Evolutionary conservation across 345 rosid genomes (phyloP).

Genomic region (Eucalyptus pauciflora): DNA sequence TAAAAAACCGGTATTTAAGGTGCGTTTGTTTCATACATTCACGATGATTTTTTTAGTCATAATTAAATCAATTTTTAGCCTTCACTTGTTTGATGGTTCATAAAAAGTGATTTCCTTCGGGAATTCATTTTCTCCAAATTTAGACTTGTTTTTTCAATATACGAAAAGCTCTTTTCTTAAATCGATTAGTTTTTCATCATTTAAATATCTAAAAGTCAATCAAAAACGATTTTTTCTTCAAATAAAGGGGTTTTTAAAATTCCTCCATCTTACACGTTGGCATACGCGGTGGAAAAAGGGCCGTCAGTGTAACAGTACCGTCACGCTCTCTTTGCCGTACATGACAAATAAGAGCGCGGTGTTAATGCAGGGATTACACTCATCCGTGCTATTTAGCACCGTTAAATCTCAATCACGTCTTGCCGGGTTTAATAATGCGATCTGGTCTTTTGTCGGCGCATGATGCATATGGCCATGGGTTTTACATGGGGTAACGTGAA

Average conservation of each 20-base stretch:
- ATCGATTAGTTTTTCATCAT: fast-evolving
- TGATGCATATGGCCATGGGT: not conserved
- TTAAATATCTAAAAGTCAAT: not conserved
- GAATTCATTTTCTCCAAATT: not conserved
- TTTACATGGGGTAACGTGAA: not conserved
- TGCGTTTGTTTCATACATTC: fast-evolving
- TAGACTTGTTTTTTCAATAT: not conserved
- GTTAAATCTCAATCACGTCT: not conserved
- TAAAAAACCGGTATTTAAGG: not conserved
- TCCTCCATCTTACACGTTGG: not conserved
- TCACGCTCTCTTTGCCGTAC: not conserved
- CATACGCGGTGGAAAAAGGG: not conserved
- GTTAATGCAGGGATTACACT: not conserved
- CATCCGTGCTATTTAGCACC: not conserved
- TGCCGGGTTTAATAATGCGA: not conserved
- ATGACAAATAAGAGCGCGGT: not conserved
- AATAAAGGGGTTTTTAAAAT: not conserved
- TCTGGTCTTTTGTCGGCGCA: not conserved
- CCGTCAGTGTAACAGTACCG: not conserved
- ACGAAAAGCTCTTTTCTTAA: no score
- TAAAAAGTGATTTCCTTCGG: not conserved
- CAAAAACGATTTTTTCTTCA: no score
- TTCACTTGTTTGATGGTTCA: not conserved
- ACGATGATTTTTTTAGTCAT: no score
- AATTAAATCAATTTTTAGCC: not conserved